Evolutionary conservation across 352 stramenopile species (phyloP).

Genomic region (Pythium aquatile): DNA sequence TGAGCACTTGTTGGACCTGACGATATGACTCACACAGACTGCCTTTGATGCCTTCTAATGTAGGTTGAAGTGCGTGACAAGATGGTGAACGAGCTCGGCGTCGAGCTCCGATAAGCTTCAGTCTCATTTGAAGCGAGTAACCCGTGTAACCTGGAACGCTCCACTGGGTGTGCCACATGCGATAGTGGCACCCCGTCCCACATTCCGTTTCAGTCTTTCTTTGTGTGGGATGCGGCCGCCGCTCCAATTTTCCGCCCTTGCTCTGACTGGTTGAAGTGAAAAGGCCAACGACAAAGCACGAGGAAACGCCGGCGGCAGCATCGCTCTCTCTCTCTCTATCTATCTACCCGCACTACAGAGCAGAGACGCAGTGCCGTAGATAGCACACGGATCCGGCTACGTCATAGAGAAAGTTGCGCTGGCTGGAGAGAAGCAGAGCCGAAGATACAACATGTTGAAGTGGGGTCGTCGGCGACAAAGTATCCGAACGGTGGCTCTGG

Average conservation of each 20-base stretch:
- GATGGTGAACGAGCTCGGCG: constrained; percentile 71
- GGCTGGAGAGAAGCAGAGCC: not conserved
- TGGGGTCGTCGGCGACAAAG: not conserved
- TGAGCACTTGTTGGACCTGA: not conserved
- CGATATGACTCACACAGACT: constrained; percentile 3
- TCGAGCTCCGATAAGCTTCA: constrained; percentile 89
- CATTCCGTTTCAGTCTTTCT: constrained; percentile 17
- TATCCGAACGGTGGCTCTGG: not conserved
- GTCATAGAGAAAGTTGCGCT: not conserved
- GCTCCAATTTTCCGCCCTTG: constrained; percentile 8
- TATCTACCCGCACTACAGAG: not conserved
- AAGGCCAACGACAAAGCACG: not conserved
- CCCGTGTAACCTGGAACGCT: not conserved
- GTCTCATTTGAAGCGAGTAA: not conserved
- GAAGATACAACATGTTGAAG: constrained; percentile 3
- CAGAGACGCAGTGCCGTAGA: not conserved
- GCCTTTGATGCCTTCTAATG: not conserved
- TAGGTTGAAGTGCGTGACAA: constrained; percentile 72
- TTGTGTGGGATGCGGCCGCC: constrained; percentile 1
- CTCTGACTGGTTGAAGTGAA: not conserved
- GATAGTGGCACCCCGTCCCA: not conserved
- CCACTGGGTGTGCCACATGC: constrained; percentile 8
- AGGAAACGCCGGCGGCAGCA: constrained; percentile 1
- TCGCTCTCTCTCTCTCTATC: not conserved
- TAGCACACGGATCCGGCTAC: not conserved